These are phyloP conservation scores for Yamadazyma dendronema DNA, from an alignment of 1,139 yeast species.

Conservation along the genomic window DNA sequence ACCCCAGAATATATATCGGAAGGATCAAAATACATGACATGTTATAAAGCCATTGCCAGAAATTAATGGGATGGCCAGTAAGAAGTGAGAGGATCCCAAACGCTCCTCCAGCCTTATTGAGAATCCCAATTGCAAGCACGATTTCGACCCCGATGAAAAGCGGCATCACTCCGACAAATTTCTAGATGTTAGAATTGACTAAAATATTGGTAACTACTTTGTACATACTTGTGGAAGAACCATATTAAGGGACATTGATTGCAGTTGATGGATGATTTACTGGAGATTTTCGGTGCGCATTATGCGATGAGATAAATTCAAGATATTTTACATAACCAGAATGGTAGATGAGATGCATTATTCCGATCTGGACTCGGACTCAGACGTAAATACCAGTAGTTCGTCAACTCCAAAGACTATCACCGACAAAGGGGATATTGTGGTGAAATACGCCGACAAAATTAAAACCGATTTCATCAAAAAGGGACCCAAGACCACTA, in stretches of 20 bases:
- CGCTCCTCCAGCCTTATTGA: constrained; percentile 87
- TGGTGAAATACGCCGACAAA: constrained; percentile 59
- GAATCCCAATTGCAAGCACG: constrained; percentile 70
- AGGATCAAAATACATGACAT: constrained; percentile 60
- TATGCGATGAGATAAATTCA: constrained; percentile 2
- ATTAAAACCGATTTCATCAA: constrained; percentile 64
- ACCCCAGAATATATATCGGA: constrained; percentile 66
- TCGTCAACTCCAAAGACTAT: constrained; percentile 18
- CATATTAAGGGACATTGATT: constrained; percentile 4
- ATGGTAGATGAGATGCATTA: too few relatives aligned
- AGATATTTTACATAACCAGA: too few relatives aligned
- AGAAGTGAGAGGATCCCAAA: constrained; percentile 84
- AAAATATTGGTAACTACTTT: not conserved
- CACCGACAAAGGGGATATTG: constrained; percentile 56
- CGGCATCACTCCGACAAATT: constrained; percentile 64
- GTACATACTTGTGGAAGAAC: constrained; percentile 12
- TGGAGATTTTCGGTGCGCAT: not conserved
- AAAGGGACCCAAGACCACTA: constrained; percentile 55
- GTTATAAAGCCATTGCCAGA: constrained; percentile 83
- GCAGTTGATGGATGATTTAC: not conserved
- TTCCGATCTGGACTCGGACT: too few relatives aligned
- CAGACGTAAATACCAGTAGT: constrained; percentile 2
- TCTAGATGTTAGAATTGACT: constrained; percentile 23
- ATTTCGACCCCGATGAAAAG: constrained; percentile 86
- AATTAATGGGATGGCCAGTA: constrained; percentile 85